Conservation (phyloP, 2,329 filamentous ascomycete genomes). For the Nemania sp. region DNA sequence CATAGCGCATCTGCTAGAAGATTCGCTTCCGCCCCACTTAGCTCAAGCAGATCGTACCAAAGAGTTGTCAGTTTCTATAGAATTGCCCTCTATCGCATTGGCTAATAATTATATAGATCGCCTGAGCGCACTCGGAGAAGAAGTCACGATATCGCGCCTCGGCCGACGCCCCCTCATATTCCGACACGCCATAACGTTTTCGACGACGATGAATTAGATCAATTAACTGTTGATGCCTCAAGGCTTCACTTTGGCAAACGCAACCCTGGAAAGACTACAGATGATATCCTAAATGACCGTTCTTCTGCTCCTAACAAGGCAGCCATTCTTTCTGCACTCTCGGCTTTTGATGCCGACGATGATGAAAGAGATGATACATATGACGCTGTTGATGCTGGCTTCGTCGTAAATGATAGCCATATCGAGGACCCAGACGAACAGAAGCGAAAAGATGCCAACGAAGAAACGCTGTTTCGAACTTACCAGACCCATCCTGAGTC, state of each 20-base stretch:
- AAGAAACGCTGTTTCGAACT: slow-evolving; percentile 72
- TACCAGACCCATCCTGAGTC: slow-evolving; percentile 66
- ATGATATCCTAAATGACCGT: slow-evolving; percentile 69
- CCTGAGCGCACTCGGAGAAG: slow-evolving; percentile 36
- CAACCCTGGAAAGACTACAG: slow-evolving; percentile 65
- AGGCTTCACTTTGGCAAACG: slow-evolving; percentile 80
- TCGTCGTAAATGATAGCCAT: slow-evolving; percentile 74
- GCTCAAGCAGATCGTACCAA: slow-evolving; percentile 65
- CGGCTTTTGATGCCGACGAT: slow-evolving; percentile 88
- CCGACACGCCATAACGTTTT: slow-evolving; percentile 72
- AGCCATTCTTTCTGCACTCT: slow-evolving; percentile 84
- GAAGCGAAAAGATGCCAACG: slow-evolving; percentile 55
- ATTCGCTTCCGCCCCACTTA: slow-evolving; percentile 71
- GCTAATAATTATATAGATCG: slow-evolving; percentile 29
- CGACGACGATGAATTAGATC: slow-evolving; percentile 79
- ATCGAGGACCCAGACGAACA: slow-evolving; percentile 55
- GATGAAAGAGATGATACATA: slow-evolving; percentile 98
- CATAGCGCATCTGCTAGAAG: slow-evolving; percentile 79
- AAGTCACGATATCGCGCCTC: slow-evolving; percentile 56
- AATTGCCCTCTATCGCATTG: neutral
- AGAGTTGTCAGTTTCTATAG: slow-evolving; percentile 53
- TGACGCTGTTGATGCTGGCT: slow-evolving; percentile 87
- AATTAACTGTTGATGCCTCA: slow-evolving; percentile 65
- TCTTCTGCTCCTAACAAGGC: slow-evolving; percentile 73
- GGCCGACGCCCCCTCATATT: slow-evolving; percentile 59